A percentile compares a stretch with the other conserved stretches of the same genome.
These are phyloP conservation scores for Plasmodium vivax DNA, from an alignment of 169 alveolate species.

Conservation along the genomic window DNA sequence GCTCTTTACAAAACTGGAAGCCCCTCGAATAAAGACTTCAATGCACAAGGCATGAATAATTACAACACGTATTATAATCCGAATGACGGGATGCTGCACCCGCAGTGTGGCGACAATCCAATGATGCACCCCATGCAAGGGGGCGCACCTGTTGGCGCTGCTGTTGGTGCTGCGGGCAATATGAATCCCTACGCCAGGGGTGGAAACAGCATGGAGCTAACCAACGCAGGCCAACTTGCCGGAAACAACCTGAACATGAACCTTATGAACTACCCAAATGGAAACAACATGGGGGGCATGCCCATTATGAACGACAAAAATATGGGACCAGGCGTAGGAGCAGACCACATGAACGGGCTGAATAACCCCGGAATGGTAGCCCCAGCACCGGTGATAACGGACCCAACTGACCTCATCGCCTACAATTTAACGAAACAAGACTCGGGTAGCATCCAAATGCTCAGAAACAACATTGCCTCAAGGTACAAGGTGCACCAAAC, in stretches of 20 bases:
- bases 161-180: neutral
- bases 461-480: constrained; percentile 71
- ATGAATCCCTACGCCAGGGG: neutral
- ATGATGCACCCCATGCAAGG: constrained; percentile 3
- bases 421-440: constrained; percentile 70
- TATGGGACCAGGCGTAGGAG: neutral
- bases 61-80: neutral
- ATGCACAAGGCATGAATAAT: constrained; percentile 9
- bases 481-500: constrained; percentile 71
- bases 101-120: neutral
- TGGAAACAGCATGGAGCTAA: neutral
- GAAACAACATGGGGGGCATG: neutral
- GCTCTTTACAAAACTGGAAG: neutral
- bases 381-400: constrained; percentile 13
- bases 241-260: neutral
- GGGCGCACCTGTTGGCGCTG: neutral
- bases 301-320: constrained; percentile 4
- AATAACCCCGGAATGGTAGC: neutral
- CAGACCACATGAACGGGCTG: neutral
- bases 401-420: constrained; percentile 38
- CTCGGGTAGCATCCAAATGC: constrained; percentile 68
- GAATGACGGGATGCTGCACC: constrained; percentile 1
- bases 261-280: constrained; percentile 23
- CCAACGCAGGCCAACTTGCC: neutral
- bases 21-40: neutral